Conservation (phyloP, 768 basidiomycete species). For the Hysterangium stoloniferum region DNA sequence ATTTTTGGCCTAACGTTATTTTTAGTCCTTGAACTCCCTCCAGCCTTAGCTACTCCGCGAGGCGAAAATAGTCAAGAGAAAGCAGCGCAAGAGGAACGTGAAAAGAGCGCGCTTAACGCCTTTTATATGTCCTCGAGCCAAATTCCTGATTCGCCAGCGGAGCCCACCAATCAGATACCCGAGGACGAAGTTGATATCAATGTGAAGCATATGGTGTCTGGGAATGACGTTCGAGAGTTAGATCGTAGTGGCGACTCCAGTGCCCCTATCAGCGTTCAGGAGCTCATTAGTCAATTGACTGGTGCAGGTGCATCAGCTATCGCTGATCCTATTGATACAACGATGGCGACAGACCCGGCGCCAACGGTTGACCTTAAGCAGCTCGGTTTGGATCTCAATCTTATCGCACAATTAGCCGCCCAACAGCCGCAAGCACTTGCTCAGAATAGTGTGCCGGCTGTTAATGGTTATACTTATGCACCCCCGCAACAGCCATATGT, state of each 20-base stretch:
- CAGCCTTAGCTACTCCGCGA: conserved; percentile 45
- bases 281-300: conserved; percentile 11
- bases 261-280: conserved; percentile 5
- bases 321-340: conserved; percentile 27
- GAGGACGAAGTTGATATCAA: conserved; percentile 66
- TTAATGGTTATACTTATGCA: conserved; percentile 17
- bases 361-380: conserved; percentile 22
- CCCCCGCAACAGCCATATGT: conserved; percentile 27
- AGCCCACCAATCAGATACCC: conserved; percentile 48
- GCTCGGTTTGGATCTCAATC: conserved; percentile 37
- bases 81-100: conserved; percentile 63
- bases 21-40: conserved; percentile 57
- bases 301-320: conserved; percentile 39
- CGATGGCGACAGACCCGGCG: conserved; percentile 29
- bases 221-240: conserved; percentile 41
- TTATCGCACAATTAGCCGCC: conserved; percentile 34
- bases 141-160: conserved; percentile 73
- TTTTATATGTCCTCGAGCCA: conserved; percentile 62
- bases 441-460: conserved; percentile 62
- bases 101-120: conserved; percentile 68
- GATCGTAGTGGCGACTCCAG: conserved; percentile 1
- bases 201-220: conserved; percentile 58
- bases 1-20: conserved; percentile 14
- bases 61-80: conserved; percentile 68
- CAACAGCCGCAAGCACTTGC: conserved; percentile 33